These are phyloP conservation scores for Kwoniella mangroviensis DNA, from an alignment of 768 basidiomycete species.

Conservation along the genomic window DNA sequence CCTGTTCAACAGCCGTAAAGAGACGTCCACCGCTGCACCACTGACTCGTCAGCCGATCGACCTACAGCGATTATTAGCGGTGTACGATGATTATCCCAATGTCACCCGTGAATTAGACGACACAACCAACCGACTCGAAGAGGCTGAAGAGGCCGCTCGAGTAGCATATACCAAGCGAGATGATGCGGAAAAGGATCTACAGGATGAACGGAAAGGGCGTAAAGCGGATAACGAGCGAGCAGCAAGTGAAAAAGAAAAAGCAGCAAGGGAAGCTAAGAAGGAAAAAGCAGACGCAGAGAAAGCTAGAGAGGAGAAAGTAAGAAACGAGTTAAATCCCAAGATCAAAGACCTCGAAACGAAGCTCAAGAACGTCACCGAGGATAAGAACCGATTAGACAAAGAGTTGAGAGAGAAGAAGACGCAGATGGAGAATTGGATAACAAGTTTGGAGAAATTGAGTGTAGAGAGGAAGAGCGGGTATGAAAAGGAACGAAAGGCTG, in stretches of 20 bases:
- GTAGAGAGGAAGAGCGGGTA: constrained; percentile 28
- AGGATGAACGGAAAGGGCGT: constrained; percentile 15
- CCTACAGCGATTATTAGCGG: constrained; percentile 23
- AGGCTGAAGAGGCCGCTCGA: constrained; percentile 29
- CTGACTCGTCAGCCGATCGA: constrained; percentile 18
- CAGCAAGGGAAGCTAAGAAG: constrained; percentile 15
- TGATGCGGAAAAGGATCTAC: constrained; percentile 23
- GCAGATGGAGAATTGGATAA: constrained; percentile 28
- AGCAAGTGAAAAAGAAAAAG: constrained; percentile 20
- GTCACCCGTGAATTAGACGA: constrained; percentile 13
- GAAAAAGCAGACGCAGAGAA: constrained; percentile 24
- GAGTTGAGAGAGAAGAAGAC: constrained; percentile 19
- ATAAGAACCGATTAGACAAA: constrained; percentile 22
- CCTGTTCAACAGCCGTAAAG: background rate
- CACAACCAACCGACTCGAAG: constrained; percentile 4
- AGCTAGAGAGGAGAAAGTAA: constrained; percentile 24
- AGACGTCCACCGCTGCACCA: background rate
- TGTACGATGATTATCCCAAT: constrained; percentile 39
- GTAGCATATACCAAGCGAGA: constrained; percentile 29
- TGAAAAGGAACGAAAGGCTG: constrained; percentile 26
- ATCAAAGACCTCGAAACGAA: constrained; percentile 26
- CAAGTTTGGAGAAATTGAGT: constrained; percentile 26
- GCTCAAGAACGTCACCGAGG: constrained; percentile 19
- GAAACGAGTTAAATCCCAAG: constrained; percentile 34
- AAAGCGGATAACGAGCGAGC: constrained; percentile 16